Conservation (phyloP, 2,329 filamentous ascomycete genomes). For the Coniochaeta pulveracea region DNA sequence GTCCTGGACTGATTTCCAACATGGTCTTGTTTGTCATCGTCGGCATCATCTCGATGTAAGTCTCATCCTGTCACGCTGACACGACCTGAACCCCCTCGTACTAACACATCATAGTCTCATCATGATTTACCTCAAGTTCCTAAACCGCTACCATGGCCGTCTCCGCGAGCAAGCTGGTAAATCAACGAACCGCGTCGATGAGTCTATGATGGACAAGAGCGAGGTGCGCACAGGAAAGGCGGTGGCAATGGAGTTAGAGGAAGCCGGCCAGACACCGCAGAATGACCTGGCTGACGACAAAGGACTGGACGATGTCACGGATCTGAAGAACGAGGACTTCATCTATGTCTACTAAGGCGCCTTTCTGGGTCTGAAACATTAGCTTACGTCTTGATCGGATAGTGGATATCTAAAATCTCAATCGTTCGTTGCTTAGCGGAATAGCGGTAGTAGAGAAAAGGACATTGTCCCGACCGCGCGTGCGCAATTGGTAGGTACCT, state of each 20-base stretch:
- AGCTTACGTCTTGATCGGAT: background rate
- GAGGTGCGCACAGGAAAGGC: slow-evolving; percentile 2
- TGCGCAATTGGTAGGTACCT: no score
- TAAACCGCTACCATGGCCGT: slow-evolving; percentile 34
- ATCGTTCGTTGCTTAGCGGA: no score
- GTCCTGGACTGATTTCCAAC: slow-evolving; percentile 45
- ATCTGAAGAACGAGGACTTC: slow-evolving; percentile 2
- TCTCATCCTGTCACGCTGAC: background rate
- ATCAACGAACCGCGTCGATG: slow-evolving; percentile 45
- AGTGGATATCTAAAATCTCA: no score
- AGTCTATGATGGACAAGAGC: slow-evolving; percentile 36
- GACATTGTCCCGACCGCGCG: no score
- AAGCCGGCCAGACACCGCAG: background rate
- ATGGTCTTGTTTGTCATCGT: slow-evolving; percentile 47
- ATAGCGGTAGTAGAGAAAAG: no score
- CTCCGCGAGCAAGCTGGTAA: slow-evolving; percentile 30
- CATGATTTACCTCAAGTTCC: slow-evolving; percentile 41
- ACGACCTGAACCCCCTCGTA: slow-evolving; percentile 13
- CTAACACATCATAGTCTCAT: slow-evolving; percentile 9
- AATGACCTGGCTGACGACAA: slow-evolving; percentile 1
- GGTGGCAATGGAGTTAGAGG: background rate
- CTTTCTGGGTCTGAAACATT: background rate
- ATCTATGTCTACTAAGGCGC: slow-evolving; percentile 1
- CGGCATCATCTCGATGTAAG: slow-evolving; percentile 9
- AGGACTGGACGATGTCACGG: slow-evolving; percentile 1